A percentile compares a stretch with the other conserved stretches of the same genome.
Conservation (phyloP, 2,329 filamentous ascomycete species). For the Alternaria ventricosa region DNA sequence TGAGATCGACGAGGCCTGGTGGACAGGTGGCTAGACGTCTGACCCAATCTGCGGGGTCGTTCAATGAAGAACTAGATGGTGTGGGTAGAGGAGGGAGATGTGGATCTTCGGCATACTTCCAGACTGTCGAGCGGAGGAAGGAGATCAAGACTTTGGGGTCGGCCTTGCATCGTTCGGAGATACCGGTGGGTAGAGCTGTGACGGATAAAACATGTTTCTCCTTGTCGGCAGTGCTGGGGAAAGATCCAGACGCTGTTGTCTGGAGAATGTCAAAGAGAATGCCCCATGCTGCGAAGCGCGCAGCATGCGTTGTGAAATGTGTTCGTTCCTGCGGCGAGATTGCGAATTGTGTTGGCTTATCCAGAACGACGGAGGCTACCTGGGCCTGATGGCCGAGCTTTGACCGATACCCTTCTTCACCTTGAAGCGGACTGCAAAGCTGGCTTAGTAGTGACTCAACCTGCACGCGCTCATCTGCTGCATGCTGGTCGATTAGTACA, state of each 20-base stretch:
- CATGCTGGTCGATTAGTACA: conserved; percentile 89
- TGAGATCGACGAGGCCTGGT: conserved; percentile 73
- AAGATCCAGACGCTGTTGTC: neutral
- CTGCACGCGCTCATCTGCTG: conserved; percentile 85
- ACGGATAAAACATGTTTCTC: conserved; percentile 54
- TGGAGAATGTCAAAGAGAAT: conserved; percentile 66
- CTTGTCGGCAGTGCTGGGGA: conserved; percentile 6
- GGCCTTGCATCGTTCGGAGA: conserved; percentile 75
- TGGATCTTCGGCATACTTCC: conserved; percentile 57
- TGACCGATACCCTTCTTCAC: too few relatives aligned
- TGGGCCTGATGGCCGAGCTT: conserved; percentile 38
- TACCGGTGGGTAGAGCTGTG: conserved; percentile 69
- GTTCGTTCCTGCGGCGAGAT: conserved; percentile 66
- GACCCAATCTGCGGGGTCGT: conserved; percentile 59
- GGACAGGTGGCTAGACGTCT: conserved; percentile 73
- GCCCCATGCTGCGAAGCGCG: conserved; percentile 76
- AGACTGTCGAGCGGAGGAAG: conserved; percentile 76
- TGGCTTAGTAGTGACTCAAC: conserved; percentile 75
- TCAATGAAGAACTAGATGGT: neutral
- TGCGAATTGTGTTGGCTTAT: conserved; percentile 68
- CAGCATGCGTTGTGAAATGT: conserved; percentile 62
- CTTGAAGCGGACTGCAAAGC: too few relatives aligned
- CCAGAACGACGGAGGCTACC: conserved; percentile 46
- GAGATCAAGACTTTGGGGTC: conserved; percentile 76
- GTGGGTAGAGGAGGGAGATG: neutral